These are phyloP conservation scores for Hansfordia pulvinata DNA, from an alignment of 2,329 filamentous ascomycete genomes.

Conservation along the genomic window DNA sequence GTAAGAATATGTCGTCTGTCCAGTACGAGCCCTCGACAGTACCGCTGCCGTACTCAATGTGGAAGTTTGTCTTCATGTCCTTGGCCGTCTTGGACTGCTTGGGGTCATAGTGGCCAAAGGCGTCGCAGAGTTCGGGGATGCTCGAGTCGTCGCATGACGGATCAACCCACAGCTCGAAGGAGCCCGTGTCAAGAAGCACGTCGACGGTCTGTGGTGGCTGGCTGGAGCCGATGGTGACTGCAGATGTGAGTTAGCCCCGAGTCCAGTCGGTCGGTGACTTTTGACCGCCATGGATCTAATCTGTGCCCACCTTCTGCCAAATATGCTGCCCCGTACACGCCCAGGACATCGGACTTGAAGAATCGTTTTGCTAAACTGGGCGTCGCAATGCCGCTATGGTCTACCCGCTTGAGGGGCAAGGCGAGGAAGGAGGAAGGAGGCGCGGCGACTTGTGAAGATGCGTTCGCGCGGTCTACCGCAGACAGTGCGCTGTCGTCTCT, in stretches of 20 bases:
- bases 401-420: conserved; percentile 13
- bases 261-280: too few species aligned
- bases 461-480: too few species aligned
- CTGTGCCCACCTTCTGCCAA: conserved; percentile 14
- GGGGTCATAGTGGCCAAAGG: conserved; percentile 30
- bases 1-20: conserved; percentile 29
- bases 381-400: conserved; percentile 10
- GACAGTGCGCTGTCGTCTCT: too few species aligned
- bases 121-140: conserved; percentile 21
- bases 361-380: conserved; percentile 13
- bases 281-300: too few species aligned
- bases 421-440: too few species aligned
- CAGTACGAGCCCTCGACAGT: conserved; percentile 29
- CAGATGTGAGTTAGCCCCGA: background rate
- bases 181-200: conserved; percentile 36
- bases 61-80: conserved; percentile 20
- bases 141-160: conserved; percentile 26
- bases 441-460: too few species aligned
- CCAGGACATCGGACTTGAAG: conserved; percentile 13
- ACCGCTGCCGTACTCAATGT: conserved; percentile 23
- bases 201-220: conserved; percentile 22
- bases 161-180: conserved; percentile 41
- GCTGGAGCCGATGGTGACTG: conserved; percentile 1
- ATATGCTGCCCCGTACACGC: conserved; percentile 16
- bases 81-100: conserved; percentile 23